Evolutionary conservation across 176 grass and related monocot species (phyloP), one percentile per base, ranked within the genome.

Genomic region (Miscanthus lutarioriparius): DNA sequence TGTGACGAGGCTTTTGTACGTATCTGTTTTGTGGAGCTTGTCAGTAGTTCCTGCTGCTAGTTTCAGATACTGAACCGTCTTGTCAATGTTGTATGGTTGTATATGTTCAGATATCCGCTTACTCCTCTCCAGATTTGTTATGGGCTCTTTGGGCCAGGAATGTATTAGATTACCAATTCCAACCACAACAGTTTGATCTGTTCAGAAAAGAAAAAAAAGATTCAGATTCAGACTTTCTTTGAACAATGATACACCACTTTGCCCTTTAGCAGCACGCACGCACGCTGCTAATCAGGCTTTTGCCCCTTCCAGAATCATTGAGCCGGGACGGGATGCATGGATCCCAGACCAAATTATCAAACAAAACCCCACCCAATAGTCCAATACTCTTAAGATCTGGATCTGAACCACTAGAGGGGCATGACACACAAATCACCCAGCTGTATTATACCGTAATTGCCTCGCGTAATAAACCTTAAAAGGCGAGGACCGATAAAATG

Each of bases 251-350:
- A 61, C 68, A 63, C 17, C 37, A 51, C 63, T 65, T 53, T 26
- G 67, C 30, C 80, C 78, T 87, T 83, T 83, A 79, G 56, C 9
- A 14, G 84, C 75, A 83, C 30, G 74, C 83, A 71, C 43, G 76
- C 77, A 63, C 20, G 58, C 88, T 49, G 75, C 84, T 90, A 79
- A 90, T 83, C 75, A 79, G 88, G 80, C 84, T 87, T 90, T 90
- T 38, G 69, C 62, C 61, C 38, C 84, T 84, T 84, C 75, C 80
- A 64, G 74, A 76, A 87, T 80, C 80, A 91, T 78, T 78, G 59
- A 79, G 80, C 38, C 74, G 54, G 19, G 72, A 62, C 54, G 20
- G 22, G 58, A 77, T 79, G 74, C 67, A 83, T 67, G 74, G 82
- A 86, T 86, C 84, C 56, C 79, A 67, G 22, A 23, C 45, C 47